Base-by-base conservation (phyloP, 345 rosid genomes). In the Acer campestre region DNA sequence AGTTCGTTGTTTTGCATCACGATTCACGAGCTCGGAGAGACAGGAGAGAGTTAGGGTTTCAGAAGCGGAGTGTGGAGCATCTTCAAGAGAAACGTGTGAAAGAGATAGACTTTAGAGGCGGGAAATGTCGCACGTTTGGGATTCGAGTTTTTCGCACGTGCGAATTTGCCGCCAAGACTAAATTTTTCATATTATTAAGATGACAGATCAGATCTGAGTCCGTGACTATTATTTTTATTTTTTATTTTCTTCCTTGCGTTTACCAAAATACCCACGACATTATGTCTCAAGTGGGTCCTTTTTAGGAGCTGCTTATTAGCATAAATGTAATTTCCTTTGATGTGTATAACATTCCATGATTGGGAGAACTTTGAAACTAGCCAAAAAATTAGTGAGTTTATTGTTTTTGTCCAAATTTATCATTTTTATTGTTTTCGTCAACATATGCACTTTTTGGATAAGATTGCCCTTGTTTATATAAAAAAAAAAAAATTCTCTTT, bases 1-100 rank as follows among this genome's bases (percentile, higher is more conserved):
- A 81, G 59, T 55, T 75, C 70, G 74, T 78, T 79, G 44, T 73
- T 74, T 49, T 67, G 70, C 89, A 86, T 86, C 72, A 62, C 78
- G 76, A 73, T 48, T 86, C 72, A 62, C 78, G 76, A 73, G 55
- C 35, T 20, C 22, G 38, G 77, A 55, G 69, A 10, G 78, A 51
- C 73, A 31, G 63, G 42, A 61, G 16, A 76, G 63, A 18, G 55
- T 48, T 71, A 70, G 81, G 76, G 75, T 27, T 78, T 44, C 70
- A 38, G 70, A 42, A 42, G 49, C 12, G 17, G 18, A 46, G 40
- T 1, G 18, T 46, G 35, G 17, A 77, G 65, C 1, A 69, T 38
- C 23, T 13, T 46, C 27, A 0, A 23, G 17, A 17, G 10, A 46
- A 42, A 20, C 17, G 77, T n/a, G 81, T 48, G 78, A 61, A 76